Evolutionary conservation across 257 asterid genomes (phyloP), one percentile per base, ranked within the genome.

Genomic region (Capsicum chinense): DNA sequence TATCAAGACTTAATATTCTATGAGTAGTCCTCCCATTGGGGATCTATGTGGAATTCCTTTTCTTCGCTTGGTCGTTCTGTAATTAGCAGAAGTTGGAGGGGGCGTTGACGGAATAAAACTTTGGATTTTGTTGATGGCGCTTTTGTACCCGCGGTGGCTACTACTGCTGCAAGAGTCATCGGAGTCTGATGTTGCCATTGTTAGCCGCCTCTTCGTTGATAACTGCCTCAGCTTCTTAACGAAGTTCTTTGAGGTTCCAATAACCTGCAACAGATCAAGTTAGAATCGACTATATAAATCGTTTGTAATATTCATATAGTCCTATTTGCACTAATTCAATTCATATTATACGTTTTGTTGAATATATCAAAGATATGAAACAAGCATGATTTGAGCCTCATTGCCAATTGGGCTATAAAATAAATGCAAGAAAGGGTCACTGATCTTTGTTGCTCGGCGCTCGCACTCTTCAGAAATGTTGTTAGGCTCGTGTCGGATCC

Each of bases 231-330:
- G 86, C 67, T 84, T 87, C 84, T 83, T 89, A 59, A 83, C 67
- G 6, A 83, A 85, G 47, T 89, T 85, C 67, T 87, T 86, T 12
- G 94, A 90, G 68, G 89, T 85, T 9, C 95, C 94, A 4, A 86
- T 86, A 71, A 90, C 88, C 95, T 92, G 91, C 33, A 19, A 47
- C 13, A 54, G 10, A 26, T 7, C 50, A 5, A 76, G 9, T 54
- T 78, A 1, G 4, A 14, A 13, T 78, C 64, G 16, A 78, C 33
- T 33, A 33, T 54, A 78, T 54, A 54, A 54, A 15, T 76, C 26
- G 13, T 21, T 4, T 5, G 13, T 50, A 9, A 2, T 35, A 66
- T 33, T 66, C 9, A 3, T 68, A 39, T 0, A 52, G 26, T 26
- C 14, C 14, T 52, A 78, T 26, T 76, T 33, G 62, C 33, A 76